Base-by-base conservation (phyloP, 805 yeast genomes). In the Pichia cabralensis region DNA sequence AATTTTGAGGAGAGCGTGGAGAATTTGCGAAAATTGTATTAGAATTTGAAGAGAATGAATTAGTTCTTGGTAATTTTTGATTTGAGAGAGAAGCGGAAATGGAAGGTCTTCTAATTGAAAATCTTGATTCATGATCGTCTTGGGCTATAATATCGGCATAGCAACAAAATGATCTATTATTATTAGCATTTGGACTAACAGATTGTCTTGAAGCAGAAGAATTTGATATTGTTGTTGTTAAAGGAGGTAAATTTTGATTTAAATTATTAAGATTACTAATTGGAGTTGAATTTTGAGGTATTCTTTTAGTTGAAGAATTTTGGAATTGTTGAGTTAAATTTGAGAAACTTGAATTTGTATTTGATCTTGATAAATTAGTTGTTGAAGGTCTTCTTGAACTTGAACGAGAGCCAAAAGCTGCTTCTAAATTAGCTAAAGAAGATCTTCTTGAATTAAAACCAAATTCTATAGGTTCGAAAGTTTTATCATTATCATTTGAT, bases 71-170 rank as follows among this genome's bases (percentile, higher is more conserved):
- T 22, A 52, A 33, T 26, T 47, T 40, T 17, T 49, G 46, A 44
- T 23, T 60, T 46, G 70, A 59, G 13, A 64, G 41, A 1, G 70
- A 58, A 29, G 66, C 64, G 1, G 68, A 50, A 10, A 69, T 54
- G 2, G 74, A 67, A 7, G 86, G 86, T 55, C 85, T 68, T 55
- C 81, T 69, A 34, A 73, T 65, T 22, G 52, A 43, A 26, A 46
- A 48, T 21, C 51, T 50, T 9, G 49, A 44, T 33, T 59, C 63
- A 29, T 56, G 64, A 47, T 77, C 80, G 54, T 80, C 89, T 46
- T 72, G 75, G 43, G 65, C 71, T 40, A 80, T 67, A 71, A 83
- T 69, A 47, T 83, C 95, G 4, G 89, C 94, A 54, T 80, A 83
- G 3, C 86, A 77, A 50, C 74, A 79, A 52, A 82, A 82, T 25